Conservation (phyloP, 2,329 filamentous ascomycete genomes). For the Trichocomaceae sp. region DNA sequence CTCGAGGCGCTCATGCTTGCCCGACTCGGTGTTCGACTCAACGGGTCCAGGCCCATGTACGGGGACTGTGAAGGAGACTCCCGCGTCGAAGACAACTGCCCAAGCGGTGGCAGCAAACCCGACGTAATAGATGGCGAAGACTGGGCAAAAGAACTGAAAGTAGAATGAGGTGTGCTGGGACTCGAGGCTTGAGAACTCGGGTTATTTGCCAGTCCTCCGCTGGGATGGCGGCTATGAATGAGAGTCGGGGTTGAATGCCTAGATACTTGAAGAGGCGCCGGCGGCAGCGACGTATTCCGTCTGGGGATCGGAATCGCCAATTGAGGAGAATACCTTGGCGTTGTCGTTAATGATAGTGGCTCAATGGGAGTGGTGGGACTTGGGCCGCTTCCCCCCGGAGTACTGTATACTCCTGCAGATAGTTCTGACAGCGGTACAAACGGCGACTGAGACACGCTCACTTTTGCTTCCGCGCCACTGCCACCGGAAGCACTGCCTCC, state of each 20-base stretch:
- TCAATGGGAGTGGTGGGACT: constrained; percentile 16
- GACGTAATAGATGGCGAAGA: constrained; percentile 25
- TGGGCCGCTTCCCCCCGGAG: constrained; percentile 12
- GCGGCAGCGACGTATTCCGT: neutral
- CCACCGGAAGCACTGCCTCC: neutral
- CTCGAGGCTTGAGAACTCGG: constrained; percentile 31
- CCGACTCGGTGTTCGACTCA: constrained; percentile 20
- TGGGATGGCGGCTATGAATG: constrained; percentile 27
- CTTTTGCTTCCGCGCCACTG: constrained; percentile 22
- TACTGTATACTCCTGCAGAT: constrained; percentile 23
- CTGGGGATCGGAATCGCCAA: constrained; percentile 18
- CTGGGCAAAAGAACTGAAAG: constrained; percentile 26
- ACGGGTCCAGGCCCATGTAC: constrained; percentile 23
- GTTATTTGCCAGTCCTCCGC: constrained; percentile 26
- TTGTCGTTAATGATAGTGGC: constrained; percentile 19
- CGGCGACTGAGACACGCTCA: constrained; percentile 30
- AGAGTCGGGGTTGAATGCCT: constrained; percentile 30
- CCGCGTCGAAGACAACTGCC: constrained; percentile 13
- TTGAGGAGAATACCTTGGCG: constrained; percentile 15
- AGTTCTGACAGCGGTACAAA: constrained; percentile 26
- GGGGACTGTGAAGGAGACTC: constrained; percentile 15
- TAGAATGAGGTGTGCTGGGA: constrained; percentile 29
- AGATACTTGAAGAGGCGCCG: constrained; percentile 15
- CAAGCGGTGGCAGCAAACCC: constrained; percentile 17
- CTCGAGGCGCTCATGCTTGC: constrained; percentile 16